These are phyloP conservation scores for Xylaria hypoxylon DNA, from an alignment of 2,329 filamentous ascomycete genomes.

Conservation along the genomic window DNA sequence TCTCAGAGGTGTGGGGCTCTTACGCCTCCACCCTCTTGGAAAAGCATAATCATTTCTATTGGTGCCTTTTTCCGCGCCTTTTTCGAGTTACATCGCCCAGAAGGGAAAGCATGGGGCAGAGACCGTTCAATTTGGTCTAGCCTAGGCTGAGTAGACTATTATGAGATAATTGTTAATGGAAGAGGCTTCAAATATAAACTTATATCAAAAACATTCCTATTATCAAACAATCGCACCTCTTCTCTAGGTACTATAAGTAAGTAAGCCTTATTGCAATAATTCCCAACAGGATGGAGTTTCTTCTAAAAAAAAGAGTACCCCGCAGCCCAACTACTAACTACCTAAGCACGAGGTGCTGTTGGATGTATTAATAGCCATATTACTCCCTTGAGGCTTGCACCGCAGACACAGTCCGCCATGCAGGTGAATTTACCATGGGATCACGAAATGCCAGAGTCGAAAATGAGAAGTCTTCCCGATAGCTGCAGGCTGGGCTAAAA, in stretches of 20 bases:
- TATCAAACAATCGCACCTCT: background rate
- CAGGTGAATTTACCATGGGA: slow-evolving; percentile 8
- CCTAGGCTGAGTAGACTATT: background rate
- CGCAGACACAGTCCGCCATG: background rate
- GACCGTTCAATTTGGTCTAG: background rate
- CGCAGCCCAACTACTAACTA: background rate
- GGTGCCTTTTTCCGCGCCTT: slow-evolving; percentile 4
- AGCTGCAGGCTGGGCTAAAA: background rate
- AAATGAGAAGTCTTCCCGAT: background rate
- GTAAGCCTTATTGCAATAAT: no score
- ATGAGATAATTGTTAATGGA: background rate
- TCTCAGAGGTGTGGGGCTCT: slow-evolving; percentile 27
- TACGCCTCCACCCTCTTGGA: slow-evolving; percentile 2
- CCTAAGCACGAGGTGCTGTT: background rate
- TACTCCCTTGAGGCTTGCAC: slow-evolving; percentile 4
- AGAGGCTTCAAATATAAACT: background rate
- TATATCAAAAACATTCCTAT: no score
- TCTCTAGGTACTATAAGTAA: no score
- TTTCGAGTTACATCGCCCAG: slow-evolving; percentile 9
- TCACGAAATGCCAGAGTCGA: background rate
- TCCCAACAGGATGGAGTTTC: background rate
- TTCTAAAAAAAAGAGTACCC: background rate
- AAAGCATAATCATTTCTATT: slow-evolving; percentile 10
- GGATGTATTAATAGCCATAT: slow-evolving; percentile 8
- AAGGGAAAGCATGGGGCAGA: slow-evolving; percentile 21